These are phyloP conservation scores for Geranium incanum DNA, from an alignment of 441 rosid genomes.

Conservation along the genomic window DNA sequence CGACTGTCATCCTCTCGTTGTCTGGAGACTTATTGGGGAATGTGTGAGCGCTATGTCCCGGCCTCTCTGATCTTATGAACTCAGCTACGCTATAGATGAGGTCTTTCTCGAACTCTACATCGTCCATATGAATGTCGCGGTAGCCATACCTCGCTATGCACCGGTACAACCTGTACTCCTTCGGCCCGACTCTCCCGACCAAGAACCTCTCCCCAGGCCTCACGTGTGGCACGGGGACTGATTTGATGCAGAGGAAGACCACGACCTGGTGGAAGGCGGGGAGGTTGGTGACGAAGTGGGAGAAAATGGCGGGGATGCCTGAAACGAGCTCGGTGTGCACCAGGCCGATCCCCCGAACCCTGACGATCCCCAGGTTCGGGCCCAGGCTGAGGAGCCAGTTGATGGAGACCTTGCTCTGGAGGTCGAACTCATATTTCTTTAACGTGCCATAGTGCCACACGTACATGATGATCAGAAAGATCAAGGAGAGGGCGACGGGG, in stretches of 20 bases:
- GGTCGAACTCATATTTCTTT: conserved; percentile 79
- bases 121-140: conserved; percentile 93
- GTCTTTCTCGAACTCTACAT: conserved; percentile 75
- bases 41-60: background rate
- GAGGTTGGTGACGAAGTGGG: conserved; percentile 91
- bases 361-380: conserved; percentile 76
- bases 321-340: conserved; percentile 85
- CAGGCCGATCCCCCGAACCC: conserved; percentile 88
- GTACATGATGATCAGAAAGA: conserved; percentile 77
- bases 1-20: conserved; percentile 66
- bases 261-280: conserved; percentile 90
- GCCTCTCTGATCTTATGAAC: conserved; percentile 41
- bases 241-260: conserved; percentile 82
- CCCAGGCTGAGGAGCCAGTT: conserved; percentile 94
- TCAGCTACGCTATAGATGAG: conserved; percentile 61
- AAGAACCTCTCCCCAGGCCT: conserved; percentile 83
- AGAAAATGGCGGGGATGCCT: conserved; percentile 89
- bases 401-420: conserved; percentile 85
- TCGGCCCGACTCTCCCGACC: conserved; percentile 87
- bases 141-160: conserved; percentile 91
- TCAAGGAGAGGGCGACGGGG: conserved; percentile 78
- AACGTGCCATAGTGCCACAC: conserved; percentile 91
- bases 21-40: conserved; percentile 19
- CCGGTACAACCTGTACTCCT: conserved; percentile 74
- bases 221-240: conserved; percentile 81